Conservation (phyloP, 2,329 filamentous ascomycete genomes). For the Aureobasidium sp. region DNA sequence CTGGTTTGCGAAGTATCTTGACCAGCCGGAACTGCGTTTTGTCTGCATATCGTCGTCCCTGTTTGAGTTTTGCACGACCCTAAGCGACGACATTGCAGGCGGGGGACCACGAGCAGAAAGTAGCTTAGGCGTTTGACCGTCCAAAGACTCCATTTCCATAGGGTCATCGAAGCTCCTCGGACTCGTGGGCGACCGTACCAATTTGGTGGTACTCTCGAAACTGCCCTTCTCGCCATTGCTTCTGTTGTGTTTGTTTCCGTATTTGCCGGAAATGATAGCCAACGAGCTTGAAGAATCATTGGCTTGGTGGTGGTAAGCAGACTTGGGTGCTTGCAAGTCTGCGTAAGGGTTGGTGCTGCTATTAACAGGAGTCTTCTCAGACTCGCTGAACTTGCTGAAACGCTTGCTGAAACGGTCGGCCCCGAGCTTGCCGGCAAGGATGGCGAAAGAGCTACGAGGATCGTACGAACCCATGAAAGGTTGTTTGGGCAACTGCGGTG, state of each 20-base stretch:
- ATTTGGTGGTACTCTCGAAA: conserved; percentile 50
- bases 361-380: not conserved
- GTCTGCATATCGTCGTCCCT: conserved; percentile 26
- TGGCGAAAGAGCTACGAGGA: conserved; percentile 17
- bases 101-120: conserved; percentile 29
- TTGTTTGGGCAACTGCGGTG: conserved; percentile 10
- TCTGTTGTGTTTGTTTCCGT: conserved; percentile 41
- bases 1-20: conserved; percentile 29
- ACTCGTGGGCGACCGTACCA: conserved; percentile 40
- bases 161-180: conserved; percentile 13
- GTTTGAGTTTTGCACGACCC: conserved; percentile 19
- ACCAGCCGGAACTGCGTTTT: conserved; percentile 51
- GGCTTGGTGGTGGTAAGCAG: conserved; percentile 12
- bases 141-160: conserved; percentile 15
- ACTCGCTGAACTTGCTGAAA: not conserved
- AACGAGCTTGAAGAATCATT: conserved; percentile 30
- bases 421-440: conserved; percentile 7
- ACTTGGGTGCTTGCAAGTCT: not conserved
- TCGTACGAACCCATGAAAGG: conserved; percentile 10
- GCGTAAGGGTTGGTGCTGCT: not conserved
- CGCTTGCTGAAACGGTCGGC: conserved; percentile 6
- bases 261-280: conserved; percentile 47
- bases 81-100: not conserved
- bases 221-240: conserved; percentile 40
- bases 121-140: not conserved